These are phyloP conservation scores for Anaeromyces robustus DNA, from an alignment of 192 early-diverging fungal genomes.

Conservation along the genomic window DNA sequence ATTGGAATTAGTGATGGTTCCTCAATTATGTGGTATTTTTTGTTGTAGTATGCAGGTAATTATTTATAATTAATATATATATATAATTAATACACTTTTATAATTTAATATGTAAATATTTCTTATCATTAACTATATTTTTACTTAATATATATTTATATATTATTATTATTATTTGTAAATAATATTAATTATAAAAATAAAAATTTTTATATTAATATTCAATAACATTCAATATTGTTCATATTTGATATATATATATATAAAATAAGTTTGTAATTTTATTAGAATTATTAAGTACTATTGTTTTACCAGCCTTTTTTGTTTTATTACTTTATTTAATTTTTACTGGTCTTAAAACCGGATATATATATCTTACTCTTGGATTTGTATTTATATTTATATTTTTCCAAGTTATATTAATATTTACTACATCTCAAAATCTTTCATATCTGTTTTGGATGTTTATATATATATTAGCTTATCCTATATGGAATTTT, in stretches of 20 bases:
- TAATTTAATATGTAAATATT: too few relatives aligned
- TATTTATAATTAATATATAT: too few relatives aligned
- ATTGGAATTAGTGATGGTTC: slow-evolving; percentile 81
- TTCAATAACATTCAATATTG: too few relatives aligned
- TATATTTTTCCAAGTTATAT: background rate
- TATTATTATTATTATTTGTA: too few relatives aligned
- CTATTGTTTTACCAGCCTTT: slow-evolving; percentile 80
- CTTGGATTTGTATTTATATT: background rate
- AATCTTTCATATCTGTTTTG: slow-evolving; percentile 58
- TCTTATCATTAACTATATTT: too few relatives aligned
- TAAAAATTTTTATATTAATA: too few relatives aligned
- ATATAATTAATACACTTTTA: slow-evolving; percentile 24
- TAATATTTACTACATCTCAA: slow-evolving; percentile 4
- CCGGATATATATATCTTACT: background rate
- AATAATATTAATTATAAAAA: too few relatives aligned
- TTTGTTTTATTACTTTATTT: slow-evolving; percentile 19
- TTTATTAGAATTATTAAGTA: slow-evolving; percentile 83
- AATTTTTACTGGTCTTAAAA: background rate
- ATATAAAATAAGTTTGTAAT: slow-evolving; percentile 50
- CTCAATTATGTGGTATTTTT: slow-evolving; percentile 91
- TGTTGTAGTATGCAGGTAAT: slow-evolving; percentile 89
- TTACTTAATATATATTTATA: too few relatives aligned
- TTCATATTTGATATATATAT: too few relatives aligned
- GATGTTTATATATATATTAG: slow-evolving; percentile 91
- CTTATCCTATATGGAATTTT: slow-evolving; percentile 72